phyloP scores from a whole-genome alignment of 2,329 filamentous ascomycete species.

The Chaetomium sp. region DNA sequence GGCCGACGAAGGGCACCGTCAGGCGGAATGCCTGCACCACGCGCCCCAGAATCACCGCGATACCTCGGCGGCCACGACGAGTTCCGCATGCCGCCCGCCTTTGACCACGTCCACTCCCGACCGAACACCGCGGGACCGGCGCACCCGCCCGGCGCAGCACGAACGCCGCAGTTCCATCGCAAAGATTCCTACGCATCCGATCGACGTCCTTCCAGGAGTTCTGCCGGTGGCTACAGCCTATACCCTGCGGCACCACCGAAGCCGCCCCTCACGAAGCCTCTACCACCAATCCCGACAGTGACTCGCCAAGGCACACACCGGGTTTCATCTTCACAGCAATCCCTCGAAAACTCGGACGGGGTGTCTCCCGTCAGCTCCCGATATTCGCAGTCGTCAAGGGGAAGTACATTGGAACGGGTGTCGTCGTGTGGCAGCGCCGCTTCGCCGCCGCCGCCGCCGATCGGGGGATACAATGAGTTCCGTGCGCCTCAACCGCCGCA shows the following conservation, averaged over 20 bases:
- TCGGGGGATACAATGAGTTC: constrained; percentile 1
- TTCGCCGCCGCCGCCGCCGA: neutral
- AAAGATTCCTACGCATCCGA: constrained; percentile 20
- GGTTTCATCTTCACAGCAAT: constrained; percentile 13
- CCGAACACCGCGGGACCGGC: neutral
- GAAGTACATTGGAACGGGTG: constrained; percentile 16
- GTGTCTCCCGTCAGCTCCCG: constrained; percentile 18
- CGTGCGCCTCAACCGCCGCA: neutral
- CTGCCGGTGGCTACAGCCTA: constrained; percentile 20
- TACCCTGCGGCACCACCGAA: constrained; percentile 18
- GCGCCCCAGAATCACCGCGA: constrained; percentile 11
- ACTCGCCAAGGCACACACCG: constrained; percentile 13
- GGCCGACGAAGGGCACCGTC: constrained; percentile 6
- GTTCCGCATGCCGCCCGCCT: constrained; percentile 5
- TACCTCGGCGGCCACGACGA: constrained; percentile 11
- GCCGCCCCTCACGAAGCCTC: constrained; percentile 17
- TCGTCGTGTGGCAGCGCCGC: constrained; percentile 12
- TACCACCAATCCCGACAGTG: constrained; percentile 18
- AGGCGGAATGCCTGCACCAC: constrained; percentile 9
- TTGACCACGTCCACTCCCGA: constrained; percentile 9
- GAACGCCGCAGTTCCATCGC: constrained; percentile 10
- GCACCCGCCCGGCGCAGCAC: constrained; percentile 13
- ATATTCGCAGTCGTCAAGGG: constrained; percentile 19
- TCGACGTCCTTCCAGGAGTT: constrained; percentile 18
- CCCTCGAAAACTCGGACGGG: constrained; percentile 16